Conservation (phyloP, 2,329 filamentous ascomycete genomes). For the Ophiostoma ips region DNA sequence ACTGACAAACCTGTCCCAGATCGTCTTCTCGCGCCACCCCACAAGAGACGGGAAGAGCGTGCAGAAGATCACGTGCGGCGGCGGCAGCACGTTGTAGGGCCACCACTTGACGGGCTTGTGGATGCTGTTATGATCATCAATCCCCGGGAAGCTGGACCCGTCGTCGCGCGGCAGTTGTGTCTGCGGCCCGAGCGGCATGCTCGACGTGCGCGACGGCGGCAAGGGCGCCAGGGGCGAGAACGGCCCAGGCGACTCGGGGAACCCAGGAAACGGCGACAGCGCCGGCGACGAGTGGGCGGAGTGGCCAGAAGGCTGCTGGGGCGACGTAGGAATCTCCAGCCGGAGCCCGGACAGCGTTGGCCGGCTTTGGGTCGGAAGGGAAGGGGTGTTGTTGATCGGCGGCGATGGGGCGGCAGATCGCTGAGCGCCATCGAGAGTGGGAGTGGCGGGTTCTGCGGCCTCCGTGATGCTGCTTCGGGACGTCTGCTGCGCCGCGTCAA, state of each 20-base stretch:
- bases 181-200: not conserved
- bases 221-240: constrained; percentile 23
- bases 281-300: constrained; percentile 33
- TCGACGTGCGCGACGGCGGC: constrained; percentile 8
- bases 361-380: not conserved
- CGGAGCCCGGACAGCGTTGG: constrained; percentile 18
- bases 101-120: constrained; percentile 55
- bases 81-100: constrained; percentile 61
- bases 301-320: not conserved
- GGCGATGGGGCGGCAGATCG: not conserved
- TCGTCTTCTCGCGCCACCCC: constrained; percentile 66
- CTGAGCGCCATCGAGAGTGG: no score
- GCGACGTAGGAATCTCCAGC: constrained; percentile 29
- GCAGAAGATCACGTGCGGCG: constrained; percentile 54
- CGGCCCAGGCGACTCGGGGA: constrained; percentile 44
- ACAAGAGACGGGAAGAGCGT: constrained; percentile 81
- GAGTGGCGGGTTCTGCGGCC: no score
- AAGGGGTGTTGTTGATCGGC: no score
- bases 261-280: constrained; percentile 53
- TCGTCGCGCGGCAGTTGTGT: not conserved
- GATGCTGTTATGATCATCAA: constrained; percentile 24
- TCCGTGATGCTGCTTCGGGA: no score
- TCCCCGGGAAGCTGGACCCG: constrained; percentile 29
- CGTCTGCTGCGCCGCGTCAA: not conserved
- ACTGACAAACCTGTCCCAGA: constrained; percentile 74